Evolutionary conservation across 345 rosid genomes (phyloP).

Genomic region (Streptanthus diversifolius): DNA sequence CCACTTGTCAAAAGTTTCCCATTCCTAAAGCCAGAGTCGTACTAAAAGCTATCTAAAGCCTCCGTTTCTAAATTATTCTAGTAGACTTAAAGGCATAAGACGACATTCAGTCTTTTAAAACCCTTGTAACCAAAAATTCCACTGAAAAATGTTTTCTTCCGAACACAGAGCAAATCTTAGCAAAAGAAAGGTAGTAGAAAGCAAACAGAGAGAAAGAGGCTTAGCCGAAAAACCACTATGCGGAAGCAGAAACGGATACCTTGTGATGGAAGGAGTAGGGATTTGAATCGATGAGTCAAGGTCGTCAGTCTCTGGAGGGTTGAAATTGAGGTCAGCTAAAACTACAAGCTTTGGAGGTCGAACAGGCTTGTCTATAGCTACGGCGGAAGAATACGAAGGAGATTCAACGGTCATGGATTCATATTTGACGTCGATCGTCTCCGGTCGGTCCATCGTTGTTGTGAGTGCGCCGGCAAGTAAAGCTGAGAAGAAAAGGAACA

Average conservation of each 20-base stretch:
- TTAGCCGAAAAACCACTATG: neutral
- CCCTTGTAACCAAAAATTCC: no score
- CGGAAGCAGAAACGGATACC: constrained; percentile 33
- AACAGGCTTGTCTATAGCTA: constrained; percentile 21
- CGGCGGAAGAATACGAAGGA: constrained; percentile 29
- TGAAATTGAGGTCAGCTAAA: constrained; percentile 87
- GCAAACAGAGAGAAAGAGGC: neutral
- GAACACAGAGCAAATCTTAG: neutral
- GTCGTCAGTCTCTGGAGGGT: constrained; percentile 77
- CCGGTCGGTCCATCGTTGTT: constrained; percentile 31
- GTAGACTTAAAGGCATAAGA: no score
- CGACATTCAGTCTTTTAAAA: neutral
- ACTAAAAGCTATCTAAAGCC: neutral
- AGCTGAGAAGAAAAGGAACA: neutral
- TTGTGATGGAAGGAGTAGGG: constrained; percentile 41
- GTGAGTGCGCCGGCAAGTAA: constrained; percentile 1
- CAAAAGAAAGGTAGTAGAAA: neutral
- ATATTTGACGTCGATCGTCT: constrained; percentile 41
- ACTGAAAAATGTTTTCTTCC: neutral
- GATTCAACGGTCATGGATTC: constrained; percentile 43
- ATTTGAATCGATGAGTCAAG: constrained; percentile 35
- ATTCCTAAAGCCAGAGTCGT: neutral
- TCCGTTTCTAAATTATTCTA: neutral
- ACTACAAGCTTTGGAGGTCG: constrained; percentile 57
- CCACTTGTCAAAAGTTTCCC: neutral